Percentiles rank a stretch among this genome's conserved stretches.
Conservation (phyloP, 2,329 filamentous ascomycete genomes). For the Beauveria sp. region DNA sequence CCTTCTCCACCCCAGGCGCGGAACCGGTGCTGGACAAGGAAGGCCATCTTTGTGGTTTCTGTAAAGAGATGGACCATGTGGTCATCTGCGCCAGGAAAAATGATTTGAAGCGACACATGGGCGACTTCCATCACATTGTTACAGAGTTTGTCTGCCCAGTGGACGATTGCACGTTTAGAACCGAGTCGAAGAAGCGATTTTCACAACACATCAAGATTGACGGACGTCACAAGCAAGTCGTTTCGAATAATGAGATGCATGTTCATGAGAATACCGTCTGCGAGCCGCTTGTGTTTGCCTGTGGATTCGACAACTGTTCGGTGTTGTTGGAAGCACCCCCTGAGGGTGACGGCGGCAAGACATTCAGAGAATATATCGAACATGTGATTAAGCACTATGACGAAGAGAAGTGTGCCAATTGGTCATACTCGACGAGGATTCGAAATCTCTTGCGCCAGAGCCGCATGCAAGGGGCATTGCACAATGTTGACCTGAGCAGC, state of each 20-base stretch:
- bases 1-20: neutral
- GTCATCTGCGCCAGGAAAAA: slow-evolving; percentile 40
- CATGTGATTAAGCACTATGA: slow-evolving; percentile 42
- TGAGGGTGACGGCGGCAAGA: slow-evolving; percentile 30
- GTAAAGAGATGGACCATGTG: slow-evolving; percentile 32
- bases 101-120: slow-evolving; percentile 41
- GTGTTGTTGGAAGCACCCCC: slow-evolving; percentile 36
- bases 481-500: neutral
- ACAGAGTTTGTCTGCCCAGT: slow-evolving; percentile 39
- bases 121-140: slow-evolving; percentile 40
- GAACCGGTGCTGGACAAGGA: neutral
- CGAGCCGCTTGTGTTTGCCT: slow-evolving; percentile 40
- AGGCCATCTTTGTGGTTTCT: slow-evolving; percentile 26
- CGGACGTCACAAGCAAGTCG: neutral
- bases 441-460: slow-evolving; percentile 36
- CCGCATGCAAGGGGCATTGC: neutral
- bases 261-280: slow-evolving; percentile 27
- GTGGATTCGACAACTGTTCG: slow-evolving; percentile 37
- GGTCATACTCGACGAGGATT: slow-evolving; percentile 37
- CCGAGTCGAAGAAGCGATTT: slow-evolving; percentile 42
- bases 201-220: slow-evolving; percentile 37
- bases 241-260: slow-evolving; percentile 19
- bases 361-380: slow-evolving; percentile 37
- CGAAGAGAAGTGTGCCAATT: slow-evolving; percentile 32
- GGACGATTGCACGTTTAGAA: slow-evolving; percentile 30